A percentile compares a stretch with the other conserved stretches of the same genome.
phyloP scores from a whole-genome alignment of 176 grass and related monocot species.

The Bothriochloa decipiens region DNA sequence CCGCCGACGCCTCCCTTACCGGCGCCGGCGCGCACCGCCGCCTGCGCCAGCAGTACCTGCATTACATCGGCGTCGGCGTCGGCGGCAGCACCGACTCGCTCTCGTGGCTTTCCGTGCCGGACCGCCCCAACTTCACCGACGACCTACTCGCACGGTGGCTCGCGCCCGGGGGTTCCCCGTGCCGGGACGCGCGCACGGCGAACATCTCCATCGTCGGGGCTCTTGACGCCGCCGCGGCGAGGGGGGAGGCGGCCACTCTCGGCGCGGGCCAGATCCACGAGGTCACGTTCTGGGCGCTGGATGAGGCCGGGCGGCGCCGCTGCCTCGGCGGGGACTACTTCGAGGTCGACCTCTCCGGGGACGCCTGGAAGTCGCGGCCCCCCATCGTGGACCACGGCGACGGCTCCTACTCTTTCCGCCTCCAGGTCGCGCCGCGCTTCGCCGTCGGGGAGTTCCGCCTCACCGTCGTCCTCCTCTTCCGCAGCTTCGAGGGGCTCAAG shows the following conservation, averaged over 20 bases:
- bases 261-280: constrained; percentile 59
- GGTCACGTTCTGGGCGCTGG: constrained; percentile 71
- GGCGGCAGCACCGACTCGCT: neutral
- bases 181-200: constrained; percentile 67
- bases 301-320: constrained; percentile 53
- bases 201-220: constrained; percentile 67
- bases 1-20: constrained; percentile 46
- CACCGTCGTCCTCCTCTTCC: constrained; percentile 85
- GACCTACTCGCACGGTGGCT: constrained; percentile 80
- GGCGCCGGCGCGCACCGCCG: constrained; percentile 29
- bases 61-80: constrained; percentile 32
- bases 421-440: constrained; percentile 78
- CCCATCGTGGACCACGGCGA: constrained; percentile 75
- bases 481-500: constrained; percentile 89
- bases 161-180: constrained; percentile 51
- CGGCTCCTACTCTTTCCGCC: constrained; percentile 83
- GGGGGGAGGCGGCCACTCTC: constrained; percentile 32
- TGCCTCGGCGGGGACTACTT: constrained; percentile 96
- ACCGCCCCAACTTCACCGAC: constrained; percentile 67
- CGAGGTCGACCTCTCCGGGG: constrained; percentile 81
- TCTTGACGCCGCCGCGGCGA: constrained; percentile 32
- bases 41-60: constrained; percentile 49
- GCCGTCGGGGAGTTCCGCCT: constrained; percentile 62
- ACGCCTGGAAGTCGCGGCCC: constrained; percentile 79
- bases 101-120: constrained; percentile 68